Base-by-base conservation (phyloP, 805 yeast genomes). In the Ascoidea tarda region DNA sequence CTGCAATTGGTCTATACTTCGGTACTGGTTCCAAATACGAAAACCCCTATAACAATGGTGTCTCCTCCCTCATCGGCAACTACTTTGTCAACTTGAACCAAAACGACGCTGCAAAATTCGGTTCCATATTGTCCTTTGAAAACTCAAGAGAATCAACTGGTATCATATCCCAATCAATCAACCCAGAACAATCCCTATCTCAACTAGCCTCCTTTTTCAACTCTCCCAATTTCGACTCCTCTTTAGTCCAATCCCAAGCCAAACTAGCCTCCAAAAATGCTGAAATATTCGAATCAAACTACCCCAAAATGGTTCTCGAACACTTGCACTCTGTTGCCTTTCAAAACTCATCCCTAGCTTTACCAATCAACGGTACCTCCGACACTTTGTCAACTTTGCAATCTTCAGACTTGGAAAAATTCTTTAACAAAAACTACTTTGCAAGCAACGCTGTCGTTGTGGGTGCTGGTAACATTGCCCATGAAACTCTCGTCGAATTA, bases 11-110 rank as follows among this genome's bases (percentile, higher is more conserved):
- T 68, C 68, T 83, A 54, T 85, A 75, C 66, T 71, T 75, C 64
- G 84, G 83, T 59, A 85, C 89, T 51, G 95, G 95, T 66, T 80
- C 91, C 50, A 74, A 89, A 66, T 68, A 84, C 52, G 95, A 86
- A 69, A 84, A 82, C 69, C 74, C 87, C 48, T 84, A 80, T 78
- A 83, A 81, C 73, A 85, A 86, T 60, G 95, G 95, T 78, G 79
- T 82, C 51, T 78, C 91, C 52, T 77, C 83, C 57, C 69, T 86
- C 60, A 72, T 80, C 58, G 71, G 83, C 65, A 69, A 74, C 55
- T 66, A 76, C 31, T 70, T 84, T 63, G 64, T 67, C 46, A 59
- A 65, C 8, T 63, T 66, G 44, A 65, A 66, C 52, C 55, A 60
- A n/a, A 55, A 54, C 46, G 66, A 61, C 10, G 73, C 76, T 48